Conservation (phyloP, 2,329 filamentous ascomycete genomes). For the Dothistroma pini region DNA sequence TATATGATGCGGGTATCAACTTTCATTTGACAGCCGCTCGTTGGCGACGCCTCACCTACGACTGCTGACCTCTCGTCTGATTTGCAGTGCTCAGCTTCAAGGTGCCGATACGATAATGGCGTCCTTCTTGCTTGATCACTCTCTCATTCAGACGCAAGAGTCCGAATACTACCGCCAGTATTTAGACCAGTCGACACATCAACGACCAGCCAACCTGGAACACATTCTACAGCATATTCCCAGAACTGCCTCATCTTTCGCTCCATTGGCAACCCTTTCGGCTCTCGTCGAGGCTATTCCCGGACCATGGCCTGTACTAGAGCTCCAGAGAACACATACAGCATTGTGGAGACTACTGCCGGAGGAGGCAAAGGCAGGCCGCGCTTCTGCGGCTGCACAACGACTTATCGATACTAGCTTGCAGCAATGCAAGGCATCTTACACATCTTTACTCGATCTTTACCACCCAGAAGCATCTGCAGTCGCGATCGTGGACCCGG, state of each 20-base stretch:
- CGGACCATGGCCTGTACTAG: constrained; percentile 31
- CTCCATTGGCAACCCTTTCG: constrained; percentile 27
- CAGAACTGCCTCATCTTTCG: constrained; percentile 22
- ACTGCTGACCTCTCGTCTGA: not conserved
- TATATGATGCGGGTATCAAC: not conserved
- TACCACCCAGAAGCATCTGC: constrained; percentile 24
- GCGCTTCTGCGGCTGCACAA: constrained; percentile 13
- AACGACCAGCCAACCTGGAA: constrained; percentile 3
- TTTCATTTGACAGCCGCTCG: not conserved
- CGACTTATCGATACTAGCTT: constrained; percentile 22
- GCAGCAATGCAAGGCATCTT: constrained; percentile 29
- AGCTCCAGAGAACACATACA: constrained; percentile 35
- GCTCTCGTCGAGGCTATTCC: constrained; percentile 22
- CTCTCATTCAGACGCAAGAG: constrained; percentile 14
- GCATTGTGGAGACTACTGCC: constrained; percentile 39
- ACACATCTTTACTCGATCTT: constrained; percentile 29
- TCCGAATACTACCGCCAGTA: constrained; percentile 9
- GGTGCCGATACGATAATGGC: constrained; percentile 12
- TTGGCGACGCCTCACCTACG: not conserved
- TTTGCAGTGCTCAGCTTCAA: not conserved
- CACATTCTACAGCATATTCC: constrained; percentile 22
- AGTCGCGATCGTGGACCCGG: constrained; percentile 32
- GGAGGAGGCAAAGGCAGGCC: constrained; percentile 35
- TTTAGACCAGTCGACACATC: constrained; percentile 6
- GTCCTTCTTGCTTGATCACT: constrained; percentile 11